These are phyloP conservation scores for Acanthamoeba pearcei DNA, from an alignment of 208 protist species.

Conservation along the genomic window DNA sequence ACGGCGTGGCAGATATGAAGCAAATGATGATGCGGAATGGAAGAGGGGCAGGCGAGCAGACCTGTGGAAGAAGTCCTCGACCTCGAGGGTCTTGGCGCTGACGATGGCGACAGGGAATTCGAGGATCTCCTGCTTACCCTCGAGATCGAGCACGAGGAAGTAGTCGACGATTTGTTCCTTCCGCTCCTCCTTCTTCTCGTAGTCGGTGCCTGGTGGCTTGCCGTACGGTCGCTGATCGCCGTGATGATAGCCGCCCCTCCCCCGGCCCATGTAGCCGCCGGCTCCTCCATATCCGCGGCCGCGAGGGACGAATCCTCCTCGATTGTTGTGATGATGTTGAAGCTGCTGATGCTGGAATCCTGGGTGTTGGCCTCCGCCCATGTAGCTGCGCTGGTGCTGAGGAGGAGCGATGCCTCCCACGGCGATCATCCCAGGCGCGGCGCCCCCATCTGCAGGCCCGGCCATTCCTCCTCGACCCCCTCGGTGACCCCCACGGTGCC, in stretches of 20 bases:
- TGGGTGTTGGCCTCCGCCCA: background rate
- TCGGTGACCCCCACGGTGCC: background rate
- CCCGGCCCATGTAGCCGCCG: slow-evolving; percentile 25
- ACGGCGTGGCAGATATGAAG: background rate
- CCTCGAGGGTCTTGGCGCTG: slow-evolving; percentile 32
- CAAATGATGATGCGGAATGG: background rate
- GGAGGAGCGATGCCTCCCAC: background rate
- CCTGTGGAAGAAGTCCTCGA: slow-evolving; percentile 18
- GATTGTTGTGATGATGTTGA: slow-evolving; percentile 2
- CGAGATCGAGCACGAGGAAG: slow-evolving; percentile 48
- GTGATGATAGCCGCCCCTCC: slow-evolving; percentile 1
- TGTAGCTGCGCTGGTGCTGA: background rate
- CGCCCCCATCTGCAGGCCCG: background rate
- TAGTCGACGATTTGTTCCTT: slow-evolving; percentile 26
- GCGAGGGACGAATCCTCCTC: background rate
- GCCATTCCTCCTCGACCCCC: background rate
- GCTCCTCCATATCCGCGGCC: background rate
- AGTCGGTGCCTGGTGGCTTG: slow-evolving; percentile 26
- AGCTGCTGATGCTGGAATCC: background rate
- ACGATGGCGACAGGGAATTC: slow-evolving; percentile 7
- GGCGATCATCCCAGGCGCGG: background rate
- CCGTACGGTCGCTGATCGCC: slow-evolving; percentile 40
- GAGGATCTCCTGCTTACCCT: slow-evolving; percentile 30
- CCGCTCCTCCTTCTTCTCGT: slow-evolving; percentile 10
- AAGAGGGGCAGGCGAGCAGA: background rate